Evolutionary conservation across 1,139 yeast genomes (phyloP).

Genomic region (Scheffersomyces titani): DNA sequence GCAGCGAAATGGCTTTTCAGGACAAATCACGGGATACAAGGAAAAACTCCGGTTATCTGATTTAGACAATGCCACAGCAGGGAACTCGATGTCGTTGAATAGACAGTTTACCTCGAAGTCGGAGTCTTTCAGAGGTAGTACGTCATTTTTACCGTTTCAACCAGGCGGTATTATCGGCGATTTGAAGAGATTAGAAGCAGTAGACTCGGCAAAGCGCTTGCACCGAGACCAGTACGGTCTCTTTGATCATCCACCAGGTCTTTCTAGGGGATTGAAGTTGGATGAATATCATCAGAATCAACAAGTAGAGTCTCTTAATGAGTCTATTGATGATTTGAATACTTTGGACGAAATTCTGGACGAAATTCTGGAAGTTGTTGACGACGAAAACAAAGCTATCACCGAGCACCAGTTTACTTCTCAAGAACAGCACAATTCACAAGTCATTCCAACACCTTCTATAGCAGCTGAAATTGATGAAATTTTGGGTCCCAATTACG

Average conservation of each 20-base stretch:
- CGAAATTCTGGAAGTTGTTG: constrained; percentile 5
- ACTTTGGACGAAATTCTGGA: constrained; percentile 12
- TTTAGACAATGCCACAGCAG: constrained; percentile 54
- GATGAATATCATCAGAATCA: constrained; percentile 8
- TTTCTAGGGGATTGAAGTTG: constrained; percentile 64
- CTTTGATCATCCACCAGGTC: constrained; percentile 82
- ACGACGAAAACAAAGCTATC: constrained; percentile 2
- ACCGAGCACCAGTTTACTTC: constrained; percentile 1
- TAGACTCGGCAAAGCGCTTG: constrained; percentile 41
- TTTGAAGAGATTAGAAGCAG: constrained; percentile 21
- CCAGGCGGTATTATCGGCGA: constrained; percentile 80
- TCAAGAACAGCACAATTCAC: neutral
- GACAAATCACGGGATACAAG: constrained; percentile 60
- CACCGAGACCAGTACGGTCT: constrained; percentile 76
- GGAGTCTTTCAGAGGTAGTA: constrained; percentile 66
- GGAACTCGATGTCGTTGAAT: constrained; percentile 70
- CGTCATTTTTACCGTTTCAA: constrained; percentile 82
- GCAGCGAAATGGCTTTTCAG: constrained; percentile 74
- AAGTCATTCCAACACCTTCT: constrained; percentile 20
- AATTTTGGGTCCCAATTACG: constrained; percentile 66
- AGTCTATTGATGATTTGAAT: constrained; percentile 7
- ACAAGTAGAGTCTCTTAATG: constrained; percentile 3
- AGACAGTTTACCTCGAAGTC: constrained; percentile 66
- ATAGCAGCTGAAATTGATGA: constrained; percentile 63
- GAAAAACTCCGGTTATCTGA: constrained; percentile 61